Conservation (phyloP, 1,139 yeast genomes). For the Sugiyamaella neomexicana region DNA sequence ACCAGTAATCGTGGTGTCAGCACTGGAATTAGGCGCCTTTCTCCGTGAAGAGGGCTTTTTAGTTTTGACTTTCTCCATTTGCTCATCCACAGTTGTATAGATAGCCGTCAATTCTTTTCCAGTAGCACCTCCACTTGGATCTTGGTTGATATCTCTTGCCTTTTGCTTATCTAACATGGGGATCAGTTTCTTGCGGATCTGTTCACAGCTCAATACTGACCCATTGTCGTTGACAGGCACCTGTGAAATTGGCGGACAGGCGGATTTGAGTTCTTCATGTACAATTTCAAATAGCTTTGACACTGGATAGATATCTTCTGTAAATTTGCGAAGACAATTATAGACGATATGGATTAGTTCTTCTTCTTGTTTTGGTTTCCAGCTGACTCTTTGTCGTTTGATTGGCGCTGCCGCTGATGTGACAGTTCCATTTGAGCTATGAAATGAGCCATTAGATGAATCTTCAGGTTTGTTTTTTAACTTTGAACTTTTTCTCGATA, state of each 20-base stretch:
- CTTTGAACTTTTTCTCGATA: not conserved
- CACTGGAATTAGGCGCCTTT: not conserved
- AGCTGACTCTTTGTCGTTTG: conserved; percentile 6
- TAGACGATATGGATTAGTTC: not conserved
- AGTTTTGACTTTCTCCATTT: conserved; percentile 1
- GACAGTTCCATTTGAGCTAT: not conserved
- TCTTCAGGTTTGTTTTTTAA: not conserved
- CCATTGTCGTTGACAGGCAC: conserved; percentile 8
- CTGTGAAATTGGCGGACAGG: not conserved
- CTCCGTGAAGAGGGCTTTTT: not conserved
- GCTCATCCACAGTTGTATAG: not conserved
- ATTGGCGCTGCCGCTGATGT: not conserved
- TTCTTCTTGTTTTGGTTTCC: conserved; percentile 10
- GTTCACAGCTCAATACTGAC: conserved; percentile 3
- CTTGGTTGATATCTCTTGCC: not conserved
- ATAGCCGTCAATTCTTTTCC: not conserved
- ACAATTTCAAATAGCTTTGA: conserved; percentile 9
- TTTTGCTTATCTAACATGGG: conserved; percentile 7
- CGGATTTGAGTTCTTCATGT: not conserved
- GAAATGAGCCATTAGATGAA: not conserved
- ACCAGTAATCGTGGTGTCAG: not conserved
- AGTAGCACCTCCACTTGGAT: not conserved
- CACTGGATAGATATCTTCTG: conserved; percentile 3
- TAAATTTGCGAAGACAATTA: not conserved
- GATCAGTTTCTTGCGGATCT: conserved; percentile 4